Percentiles rank a stretch among this genome's conserved stretches.
phyloP scores from a whole-genome alignment of 257 asterid genomes.

The Petunia secreta region DNA sequence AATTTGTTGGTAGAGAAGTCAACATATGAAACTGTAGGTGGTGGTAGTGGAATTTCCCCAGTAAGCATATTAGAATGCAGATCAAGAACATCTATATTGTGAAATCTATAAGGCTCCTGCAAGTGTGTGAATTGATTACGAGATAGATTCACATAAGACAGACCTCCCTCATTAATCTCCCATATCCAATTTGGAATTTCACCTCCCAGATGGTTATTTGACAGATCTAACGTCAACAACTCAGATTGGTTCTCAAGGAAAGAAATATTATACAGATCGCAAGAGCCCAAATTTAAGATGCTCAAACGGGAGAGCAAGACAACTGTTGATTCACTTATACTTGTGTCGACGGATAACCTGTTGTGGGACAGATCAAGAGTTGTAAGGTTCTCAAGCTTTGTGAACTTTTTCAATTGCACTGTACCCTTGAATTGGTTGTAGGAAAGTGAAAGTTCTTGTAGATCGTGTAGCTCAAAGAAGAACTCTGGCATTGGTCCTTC shows the following conservation, averaged over 20 bases:
- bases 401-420: slow-evolving; percentile 15
- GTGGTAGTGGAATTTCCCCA: no score
- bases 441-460: background rate
- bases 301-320: slow-evolving; percentile 27
- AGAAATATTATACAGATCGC: slow-evolving; percentile 50
- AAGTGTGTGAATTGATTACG: no score
- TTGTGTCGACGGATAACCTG: slow-evolving; percentile 9
- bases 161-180: no score
- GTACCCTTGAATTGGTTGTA: slow-evolving; percentile 13
- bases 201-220: slow-evolving; percentile 32
- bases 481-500: slow-evolving; percentile 17
- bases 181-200: no score
- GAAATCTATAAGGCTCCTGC: no score
- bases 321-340: slow-evolving; percentile 1
- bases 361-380: no score
- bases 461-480: background rate
- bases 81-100: no score
- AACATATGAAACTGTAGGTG: no score
- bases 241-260: slow-evolving; percentile 34
- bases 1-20: no score
- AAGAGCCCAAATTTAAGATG: slow-evolving; percentile 43
- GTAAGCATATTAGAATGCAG: no score
- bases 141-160: no score
- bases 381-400: slow-evolving; percentile 18
- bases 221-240: slow-evolving; percentile 30